Evolutionary conservation across 345 rosid species (phyloP), one percentile per base, ranked within the genome.

Genomic region (Anacardium occidentale): DNA sequence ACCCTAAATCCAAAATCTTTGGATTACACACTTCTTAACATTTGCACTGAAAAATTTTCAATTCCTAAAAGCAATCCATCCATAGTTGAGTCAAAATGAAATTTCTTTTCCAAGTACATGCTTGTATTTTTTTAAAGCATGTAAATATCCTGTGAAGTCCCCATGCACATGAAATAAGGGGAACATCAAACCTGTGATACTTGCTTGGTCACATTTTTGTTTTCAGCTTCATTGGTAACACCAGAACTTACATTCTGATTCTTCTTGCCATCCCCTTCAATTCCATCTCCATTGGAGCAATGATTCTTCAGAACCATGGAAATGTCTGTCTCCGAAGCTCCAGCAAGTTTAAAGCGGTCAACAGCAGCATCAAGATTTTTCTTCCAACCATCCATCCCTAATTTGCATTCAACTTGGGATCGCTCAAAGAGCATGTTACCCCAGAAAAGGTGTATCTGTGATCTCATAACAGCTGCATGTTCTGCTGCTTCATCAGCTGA

Each of bases 381-480:
- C 75, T 91, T 84, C 98, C 98, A 95, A 66, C 94, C 90, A 56
- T 61, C 79, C 73, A 82, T 63, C 44, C 91, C 90, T 54, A 95
- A 73, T 78, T 92, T 95, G 90, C 94, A 86, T 81, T 91, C 99
- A n/a, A 92, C 94, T 80, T 92, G 99, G 18, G 99, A 95, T 78
- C 97, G 86, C 78, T 95, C 99, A 66, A 92, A 92, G 26, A 92
- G 83, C 96, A 95, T 85, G 77, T 95, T 95, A 7, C 99, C 99
- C 99, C 99, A 95, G 79, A 95, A 95, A 22, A 95, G 89, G 82
- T 95, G 99, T 76, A 95, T 95, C 83, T 95, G 99, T 15, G 98
- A 95, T 83, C 94, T 92, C 98, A 92, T 90, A 5, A 92, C 98
- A 24, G 84, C 85, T 26, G 96, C 98, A 84, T 95, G 99, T 65